These are phyloP conservation scores for Aphanomyces euteiches DNA, from an alignment of 352 stramenopile genomes.

Conservation along the genomic window DNA sequence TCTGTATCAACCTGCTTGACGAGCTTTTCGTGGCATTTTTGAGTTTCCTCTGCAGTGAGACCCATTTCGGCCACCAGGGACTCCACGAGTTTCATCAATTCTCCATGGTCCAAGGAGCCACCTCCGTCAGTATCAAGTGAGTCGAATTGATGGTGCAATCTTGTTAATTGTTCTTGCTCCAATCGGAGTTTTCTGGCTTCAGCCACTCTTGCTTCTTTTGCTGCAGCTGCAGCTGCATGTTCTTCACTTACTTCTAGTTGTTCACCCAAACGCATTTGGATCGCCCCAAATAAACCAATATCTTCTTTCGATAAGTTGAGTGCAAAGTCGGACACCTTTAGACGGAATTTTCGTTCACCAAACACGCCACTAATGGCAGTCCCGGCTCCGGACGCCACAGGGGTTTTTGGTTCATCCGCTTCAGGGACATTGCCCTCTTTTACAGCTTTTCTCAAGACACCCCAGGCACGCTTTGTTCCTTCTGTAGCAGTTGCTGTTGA, in stretches of 20 bases:
- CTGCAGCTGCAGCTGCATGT: conserved; percentile 54
- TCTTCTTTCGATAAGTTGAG: conserved; percentile 79
- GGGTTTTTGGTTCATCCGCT: background rate
- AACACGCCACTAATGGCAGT: background rate
- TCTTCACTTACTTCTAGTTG: conserved; percentile 64
- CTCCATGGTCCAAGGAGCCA: conserved; percentile 60
- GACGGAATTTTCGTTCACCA: conserved; percentile 59
- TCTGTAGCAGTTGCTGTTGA: conserved; percentile 13
- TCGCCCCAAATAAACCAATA: conserved; percentile 74
- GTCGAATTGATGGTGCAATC: conserved; percentile 71
- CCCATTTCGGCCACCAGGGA: conserved; percentile 64
- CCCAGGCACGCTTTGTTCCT: conserved; percentile 18
- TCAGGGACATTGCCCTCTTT: conserved; percentile 14
- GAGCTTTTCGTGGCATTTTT: conserved; percentile 68
- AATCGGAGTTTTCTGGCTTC: conserved; percentile 49
- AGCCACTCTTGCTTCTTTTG: conserved; percentile 45
- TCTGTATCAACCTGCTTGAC: conserved; percentile 68
- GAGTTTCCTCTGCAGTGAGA: conserved; percentile 69
- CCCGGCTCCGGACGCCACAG: background rate
- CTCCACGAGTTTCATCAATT: conserved; percentile 62
- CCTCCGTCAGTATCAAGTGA: conserved; percentile 66
- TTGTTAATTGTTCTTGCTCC: conserved; percentile 66
- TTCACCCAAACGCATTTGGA: conserved; percentile 58
- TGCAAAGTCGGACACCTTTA: conserved; percentile 82
- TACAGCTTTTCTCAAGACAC: conserved; percentile 15